Conservation (phyloP, 2,329 filamentous ascomycete genomes). For the Fusarium anguioides region DNA sequence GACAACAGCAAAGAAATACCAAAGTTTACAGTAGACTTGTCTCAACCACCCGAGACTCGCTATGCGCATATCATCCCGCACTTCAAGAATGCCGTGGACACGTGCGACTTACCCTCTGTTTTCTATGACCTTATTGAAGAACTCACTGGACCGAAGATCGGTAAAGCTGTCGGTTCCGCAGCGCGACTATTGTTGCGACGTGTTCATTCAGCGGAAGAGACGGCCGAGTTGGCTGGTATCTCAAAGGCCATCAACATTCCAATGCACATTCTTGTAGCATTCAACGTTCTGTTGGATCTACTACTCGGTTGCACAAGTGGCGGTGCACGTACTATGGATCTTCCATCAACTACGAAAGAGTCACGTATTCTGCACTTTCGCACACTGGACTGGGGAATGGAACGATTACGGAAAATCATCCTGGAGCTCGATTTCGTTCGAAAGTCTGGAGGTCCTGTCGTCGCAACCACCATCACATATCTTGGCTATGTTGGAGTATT, state of each 20-base stretch:
- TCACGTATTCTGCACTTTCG: constrained; percentile 63
- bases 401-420: constrained; percentile 59
- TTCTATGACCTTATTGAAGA: constrained; percentile 62
- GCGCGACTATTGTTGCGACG: constrained; percentile 61
- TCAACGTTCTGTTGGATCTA: constrained; percentile 72
- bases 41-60: constrained; percentile 39
- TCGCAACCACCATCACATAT: constrained; percentile 61
- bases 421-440: constrained; percentile 63
- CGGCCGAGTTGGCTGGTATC: constrained; percentile 70
- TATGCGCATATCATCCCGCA: constrained; percentile 45
- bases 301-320: constrained; percentile 73
- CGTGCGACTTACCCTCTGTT: constrained; percentile 54
- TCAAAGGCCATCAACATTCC: constrained; percentile 61
- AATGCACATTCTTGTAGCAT: constrained; percentile 69
- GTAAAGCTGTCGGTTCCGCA: constrained; percentile 48
- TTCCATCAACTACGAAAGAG: constrained; percentile 13
- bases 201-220: constrained; percentile 66
- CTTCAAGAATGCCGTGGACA: constrained; percentile 24
- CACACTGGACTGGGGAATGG: constrained; percentile 67
- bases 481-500: constrained; percentile 62
- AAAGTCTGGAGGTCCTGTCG: constrained; percentile 46
- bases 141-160: constrained; percentile 32
- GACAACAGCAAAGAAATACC: constrained; percentile 23
- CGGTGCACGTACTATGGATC: constrained; percentile 42
- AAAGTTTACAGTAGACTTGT: constrained; percentile 46